phyloP scores from a whole-genome alignment of 1,284 basidiomycete species.

The Leucoagaricus sp. region DNA sequence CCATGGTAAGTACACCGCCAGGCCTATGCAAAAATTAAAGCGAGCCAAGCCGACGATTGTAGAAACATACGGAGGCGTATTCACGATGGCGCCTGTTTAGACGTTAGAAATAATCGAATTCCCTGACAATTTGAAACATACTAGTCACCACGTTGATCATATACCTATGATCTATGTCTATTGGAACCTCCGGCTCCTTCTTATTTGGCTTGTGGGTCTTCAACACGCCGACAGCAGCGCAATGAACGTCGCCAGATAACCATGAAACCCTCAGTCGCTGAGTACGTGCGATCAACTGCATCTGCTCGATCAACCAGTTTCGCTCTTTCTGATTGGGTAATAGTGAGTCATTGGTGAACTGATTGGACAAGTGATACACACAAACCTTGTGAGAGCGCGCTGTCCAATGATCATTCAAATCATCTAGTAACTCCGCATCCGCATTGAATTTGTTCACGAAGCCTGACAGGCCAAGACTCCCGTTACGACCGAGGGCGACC shows the following conservation, averaged over 20 bases:
- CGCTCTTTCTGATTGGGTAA: constrained; percentile 69
- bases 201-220: constrained; percentile 66
- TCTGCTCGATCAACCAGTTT: constrained; percentile 84
- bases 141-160: constrained; percentile 86
- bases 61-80: constrained; percentile 67
- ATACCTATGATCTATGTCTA: constrained; percentile 73
- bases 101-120: background rate
- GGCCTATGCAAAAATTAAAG: constrained; percentile 46
- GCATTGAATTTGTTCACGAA: constrained; percentile 93
- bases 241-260: constrained; percentile 92
- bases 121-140: constrained; percentile 33
- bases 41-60: constrained; percentile 1
- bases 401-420: constrained; percentile 93
- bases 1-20: constrained; percentile 76
- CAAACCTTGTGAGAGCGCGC: constrained; percentile 76
- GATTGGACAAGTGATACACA: background rate
- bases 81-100: constrained; percentile 72
- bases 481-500: constrained; percentile 66
- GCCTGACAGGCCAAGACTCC: constrained; percentile 67
- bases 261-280: constrained; percentile 76
- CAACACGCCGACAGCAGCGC: constrained; percentile 79
- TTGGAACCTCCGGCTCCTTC: constrained; percentile 46
- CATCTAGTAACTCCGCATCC: constrained; percentile 89
- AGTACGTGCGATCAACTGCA: constrained; percentile 68
- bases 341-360: background rate